These are phyloP conservation scores for Jamesozyma gamospora DNA, from an alignment of 805 yeast genomes.

Conservation along the genomic window DNA sequence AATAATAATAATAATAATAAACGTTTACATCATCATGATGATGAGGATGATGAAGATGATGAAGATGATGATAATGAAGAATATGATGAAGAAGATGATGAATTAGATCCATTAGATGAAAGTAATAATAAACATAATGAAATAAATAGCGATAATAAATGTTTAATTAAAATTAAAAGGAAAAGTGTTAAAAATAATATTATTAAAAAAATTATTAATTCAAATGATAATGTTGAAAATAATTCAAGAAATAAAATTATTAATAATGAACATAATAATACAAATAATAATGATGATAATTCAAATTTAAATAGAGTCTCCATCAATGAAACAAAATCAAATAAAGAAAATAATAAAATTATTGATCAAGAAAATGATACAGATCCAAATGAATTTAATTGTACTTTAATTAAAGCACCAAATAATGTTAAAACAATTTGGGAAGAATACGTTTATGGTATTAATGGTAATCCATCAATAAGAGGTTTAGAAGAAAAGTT, in stretches of 20 bases:
- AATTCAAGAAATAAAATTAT: too few relatives aligned
- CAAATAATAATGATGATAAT: not conserved
- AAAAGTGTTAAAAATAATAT: too few relatives aligned
- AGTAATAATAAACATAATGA: conserved; percentile 7
- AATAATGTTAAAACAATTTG: conserved; percentile 29
- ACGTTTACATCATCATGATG: too few relatives aligned
- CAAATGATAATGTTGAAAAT: too few relatives aligned
- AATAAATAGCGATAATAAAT: conserved; percentile 11
- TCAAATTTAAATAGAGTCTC: too few relatives aligned
- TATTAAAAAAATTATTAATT: too few relatives aligned
- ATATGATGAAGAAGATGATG: conserved; percentile 1
- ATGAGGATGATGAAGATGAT: conserved; percentile 12
- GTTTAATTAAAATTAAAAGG: too few relatives aligned
- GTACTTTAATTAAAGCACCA: conserved; percentile 27
- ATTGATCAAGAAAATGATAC: conserved; percentile 7
- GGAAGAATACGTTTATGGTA: conserved; percentile 34
- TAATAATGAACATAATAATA: too few relatives aligned
- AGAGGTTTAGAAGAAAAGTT: conserved; percentile 32
- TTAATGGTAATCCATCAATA: conserved; percentile 34
- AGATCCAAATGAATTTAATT: conserved; percentile 9
- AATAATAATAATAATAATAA: too few relatives aligned
- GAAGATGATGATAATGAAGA: conserved; percentile 2
- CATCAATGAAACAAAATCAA: conserved; percentile 6
- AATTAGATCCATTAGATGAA: conserved; percentile 3
- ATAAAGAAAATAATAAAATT: conserved; percentile 14